Percentiles rank a stretch among this genome's conserved stretches.
Evolutionary conservation across 345 rosid genomes (phyloP).

Genomic region (Odontarrhena argentea): DNA sequence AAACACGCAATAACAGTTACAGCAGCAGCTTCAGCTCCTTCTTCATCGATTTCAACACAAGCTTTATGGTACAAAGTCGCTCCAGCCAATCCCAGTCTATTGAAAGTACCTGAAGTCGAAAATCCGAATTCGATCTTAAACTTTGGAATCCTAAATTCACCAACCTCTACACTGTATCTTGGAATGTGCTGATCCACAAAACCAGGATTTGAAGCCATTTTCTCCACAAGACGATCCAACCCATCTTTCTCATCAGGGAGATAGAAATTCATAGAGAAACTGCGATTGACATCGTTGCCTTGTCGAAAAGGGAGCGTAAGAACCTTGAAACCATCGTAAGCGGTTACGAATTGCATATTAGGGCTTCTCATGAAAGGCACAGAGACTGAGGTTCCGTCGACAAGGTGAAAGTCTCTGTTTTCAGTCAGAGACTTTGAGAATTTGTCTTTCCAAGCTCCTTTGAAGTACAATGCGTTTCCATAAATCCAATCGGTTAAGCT

Average conservation of each 20-base stretch:
- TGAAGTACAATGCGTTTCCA: constrained; percentile 31
- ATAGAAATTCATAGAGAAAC: constrained; percentile 13
- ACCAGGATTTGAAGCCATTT: constrained; percentile 8
- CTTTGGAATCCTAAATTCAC: constrained; percentile 13
- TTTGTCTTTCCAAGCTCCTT: neutral
- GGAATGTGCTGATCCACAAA: constrained; percentile 29
- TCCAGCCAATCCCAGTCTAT: neutral
- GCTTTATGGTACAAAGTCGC: too few species aligned
- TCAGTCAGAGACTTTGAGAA: neutral
- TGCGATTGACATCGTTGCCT: neutral
- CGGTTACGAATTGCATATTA: neutral
- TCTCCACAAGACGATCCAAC: constrained; percentile 11
- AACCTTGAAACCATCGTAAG: constrained; percentile 25
- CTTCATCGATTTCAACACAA: too few species aligned
- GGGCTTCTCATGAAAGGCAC: constrained; percentile 16
- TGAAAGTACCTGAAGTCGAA: neutral
- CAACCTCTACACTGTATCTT: neutral
- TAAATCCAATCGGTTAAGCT: neutral
- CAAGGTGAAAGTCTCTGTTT: constrained; percentile 11
- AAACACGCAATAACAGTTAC: neutral
- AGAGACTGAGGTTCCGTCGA: constrained; percentile 5
- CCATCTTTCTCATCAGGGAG: constrained; percentile 11
- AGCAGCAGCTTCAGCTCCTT: neutral
- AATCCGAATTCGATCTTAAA: constrained; percentile 32
- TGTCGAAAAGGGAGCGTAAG: constrained; percentile 23